Evolutionary conservation across 768 basidiomycete species (phyloP), one percentile per base, ranked within the genome.

Genomic region (Russula emetica): DNA sequence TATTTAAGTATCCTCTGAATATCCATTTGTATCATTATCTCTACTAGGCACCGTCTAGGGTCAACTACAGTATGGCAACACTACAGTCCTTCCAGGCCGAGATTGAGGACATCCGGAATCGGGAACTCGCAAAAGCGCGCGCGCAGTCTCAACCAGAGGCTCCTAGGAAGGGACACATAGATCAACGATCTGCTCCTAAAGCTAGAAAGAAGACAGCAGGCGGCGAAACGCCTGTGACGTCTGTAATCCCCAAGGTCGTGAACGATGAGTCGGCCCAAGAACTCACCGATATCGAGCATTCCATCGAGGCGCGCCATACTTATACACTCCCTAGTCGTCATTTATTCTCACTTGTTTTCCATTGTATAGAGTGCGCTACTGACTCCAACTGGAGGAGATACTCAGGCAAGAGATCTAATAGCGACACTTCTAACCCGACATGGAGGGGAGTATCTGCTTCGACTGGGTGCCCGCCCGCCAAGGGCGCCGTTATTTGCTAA

Each of bases 401-500:
- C 86, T 54, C 69, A 72, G 38, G 89, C 86, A 14, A 83, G 85
- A 49, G 87, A 87, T 72, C 73, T 81, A 56, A 71, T 92, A 56
- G 85, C 90, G 24, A 78, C 79, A 7, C 75, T 91, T 40, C 75
- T 92, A 60, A 92, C 88, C 4, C 83, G 80, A 56, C 77, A 80
- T 63, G 80, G 80, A 62, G 91, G 91, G 18, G 91, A 94, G 73
- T 86, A 87, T 72, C 77, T 92, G 30, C 76, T 92, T 60, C 83
- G 86, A 69, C 80, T 93, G 72, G 92, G 92, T 60, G 72, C 78
- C 57, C 86, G 81, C 51, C 90, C 89, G 24, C 79, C 85, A 18
- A 82, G 79, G 36, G 71, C 78, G 28, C 75, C 74, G 62, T 71
- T 94, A 51, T 87, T 86, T 68, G 71, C 78, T 14, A 82, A 81